phyloP scores from a whole-genome alignment of 177 flowering plant genomes.

The Vitis hybrid region DNA sequence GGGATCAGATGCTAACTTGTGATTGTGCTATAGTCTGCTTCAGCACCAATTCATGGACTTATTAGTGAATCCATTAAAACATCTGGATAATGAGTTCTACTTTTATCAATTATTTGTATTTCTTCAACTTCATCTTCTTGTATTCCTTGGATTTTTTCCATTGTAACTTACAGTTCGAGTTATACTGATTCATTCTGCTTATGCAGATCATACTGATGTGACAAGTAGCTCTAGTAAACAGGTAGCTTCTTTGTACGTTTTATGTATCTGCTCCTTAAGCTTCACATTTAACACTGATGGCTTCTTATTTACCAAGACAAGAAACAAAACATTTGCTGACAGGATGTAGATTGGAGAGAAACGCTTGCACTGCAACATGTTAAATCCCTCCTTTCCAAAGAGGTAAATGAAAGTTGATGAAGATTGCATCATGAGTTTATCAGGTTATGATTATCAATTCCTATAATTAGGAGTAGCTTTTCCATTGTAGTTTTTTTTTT shows the following conservation, averaged over 20 bases:
- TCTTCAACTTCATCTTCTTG: background rate
- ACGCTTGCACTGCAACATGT: constrained; percentile 60
- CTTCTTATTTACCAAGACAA: background rate
- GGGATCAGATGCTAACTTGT: too few relatives aligned
- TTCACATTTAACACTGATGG: background rate
- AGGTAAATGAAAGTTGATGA: constrained; percentile 44
- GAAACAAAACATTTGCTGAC: constrained; percentile 6
- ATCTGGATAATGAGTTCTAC: too few relatives aligned
- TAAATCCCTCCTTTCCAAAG: constrained; percentile 67
- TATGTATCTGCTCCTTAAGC: background rate
- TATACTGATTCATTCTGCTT: constrained; percentile 9
- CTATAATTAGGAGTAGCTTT: background rate
- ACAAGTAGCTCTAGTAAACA: constrained; percentile 32
- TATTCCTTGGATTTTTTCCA: background rate
- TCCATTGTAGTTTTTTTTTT: background rate
- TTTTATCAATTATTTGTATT: background rate
- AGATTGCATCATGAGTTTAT: background rate
- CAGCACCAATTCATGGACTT: too few relatives aligned
- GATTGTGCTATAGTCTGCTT: too few relatives aligned
- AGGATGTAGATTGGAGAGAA: constrained; percentile 78
- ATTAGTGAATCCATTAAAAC: too few relatives aligned
- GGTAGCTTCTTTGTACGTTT: constrained; percentile 32
- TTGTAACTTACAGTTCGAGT: background rate
- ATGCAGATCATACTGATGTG: constrained; percentile 42
- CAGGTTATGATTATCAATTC: background rate